Conservation (phyloP, 2,329 filamentous ascomycete genomes). For the Ciborinia camelliae region DNA sequence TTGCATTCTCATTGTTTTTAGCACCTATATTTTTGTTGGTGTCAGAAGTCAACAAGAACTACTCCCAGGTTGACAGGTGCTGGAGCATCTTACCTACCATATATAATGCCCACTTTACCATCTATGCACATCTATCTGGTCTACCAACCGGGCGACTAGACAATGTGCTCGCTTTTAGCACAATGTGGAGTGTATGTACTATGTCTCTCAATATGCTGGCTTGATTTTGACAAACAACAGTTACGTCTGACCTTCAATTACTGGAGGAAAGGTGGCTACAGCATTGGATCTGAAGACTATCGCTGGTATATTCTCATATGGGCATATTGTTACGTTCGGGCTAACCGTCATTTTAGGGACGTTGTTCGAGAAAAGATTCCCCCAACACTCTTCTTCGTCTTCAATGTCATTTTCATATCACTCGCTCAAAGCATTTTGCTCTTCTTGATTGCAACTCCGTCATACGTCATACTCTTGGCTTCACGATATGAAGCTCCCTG, state of each 20-base stretch:
- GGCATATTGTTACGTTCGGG: conserved; percentile 7
- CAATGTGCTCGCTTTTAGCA: conserved; percentile 65
- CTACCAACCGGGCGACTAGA: conserved; percentile 69
- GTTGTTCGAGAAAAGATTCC: conserved; percentile 67
- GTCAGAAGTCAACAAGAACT: conserved; percentile 87
- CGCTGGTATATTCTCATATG: conserved; percentile 58
- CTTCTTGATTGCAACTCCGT: conserved; percentile 72
- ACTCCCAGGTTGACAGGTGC: conserved; percentile 90
- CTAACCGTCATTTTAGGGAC: conserved; percentile 47
- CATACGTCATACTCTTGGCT: conserved; percentile 76
- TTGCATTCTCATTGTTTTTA: conserved; percentile 70
- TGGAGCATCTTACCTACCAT: conserved; percentile 89
- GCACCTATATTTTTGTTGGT: conserved; percentile 68
- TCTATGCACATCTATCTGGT: conserved; percentile 77
- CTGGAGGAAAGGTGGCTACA: conserved; percentile 91
- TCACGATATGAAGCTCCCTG: conserved; percentile 58
- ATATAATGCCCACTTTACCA: conserved; percentile 78
- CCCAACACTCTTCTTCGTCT: conserved; percentile 65
- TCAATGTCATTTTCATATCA: conserved; percentile 89
- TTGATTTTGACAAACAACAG: conserved; percentile 42
- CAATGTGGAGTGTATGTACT: conserved; percentile 72
- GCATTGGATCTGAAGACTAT: conserved; percentile 88
- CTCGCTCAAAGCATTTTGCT: conserved; percentile 79
- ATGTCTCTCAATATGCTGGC: neutral
- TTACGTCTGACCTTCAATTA: conserved; percentile 90